These are phyloP conservation scores for Penicillium cosmopolitanum DNA, from an alignment of 495 filamentous ascomycete species.

Conservation along the genomic window DNA sequence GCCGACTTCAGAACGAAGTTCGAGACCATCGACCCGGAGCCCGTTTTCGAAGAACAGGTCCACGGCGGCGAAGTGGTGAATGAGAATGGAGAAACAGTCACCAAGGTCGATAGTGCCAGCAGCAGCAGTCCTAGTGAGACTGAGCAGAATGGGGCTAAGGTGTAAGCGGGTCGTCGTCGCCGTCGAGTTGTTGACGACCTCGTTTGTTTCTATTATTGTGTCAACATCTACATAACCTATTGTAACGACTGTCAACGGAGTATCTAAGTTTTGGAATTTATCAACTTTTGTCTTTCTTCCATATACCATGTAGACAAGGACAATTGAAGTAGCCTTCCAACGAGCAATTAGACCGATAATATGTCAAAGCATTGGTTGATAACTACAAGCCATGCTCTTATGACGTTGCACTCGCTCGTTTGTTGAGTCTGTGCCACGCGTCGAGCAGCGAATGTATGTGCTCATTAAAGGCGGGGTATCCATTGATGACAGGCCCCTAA, in stretches of 20 bases:
- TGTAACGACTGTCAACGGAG: slow-evolving; percentile 1
- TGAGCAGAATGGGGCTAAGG: slow-evolving; percentile 19
- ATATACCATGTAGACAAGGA: background rate
- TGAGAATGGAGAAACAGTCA: slow-evolving; percentile 17
- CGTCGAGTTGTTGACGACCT: background rate
- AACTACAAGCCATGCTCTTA: too few species aligned
- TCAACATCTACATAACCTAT: background rate
- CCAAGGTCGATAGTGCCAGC: slow-evolving; percentile 32
- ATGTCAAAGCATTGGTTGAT: too few species aligned
- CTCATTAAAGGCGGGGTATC: too few species aligned
- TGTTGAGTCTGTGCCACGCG: too few species aligned
- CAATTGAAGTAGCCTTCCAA: background rate
- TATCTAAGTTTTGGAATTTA: background rate
- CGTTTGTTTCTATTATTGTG: background rate
- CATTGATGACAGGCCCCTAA: too few species aligned
- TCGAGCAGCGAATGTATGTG: too few species aligned
- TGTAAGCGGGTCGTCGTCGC: slow-evolving; percentile 1
- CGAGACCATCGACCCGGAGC: slow-evolving; percentile 79
- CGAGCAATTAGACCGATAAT: too few species aligned
- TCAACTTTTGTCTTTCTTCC: background rate
- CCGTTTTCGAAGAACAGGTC: slow-evolving; percentile 84
- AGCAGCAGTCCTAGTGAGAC: slow-evolving; percentile 28
- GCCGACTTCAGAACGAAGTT: slow-evolving; percentile 86
- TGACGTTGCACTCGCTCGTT: too few species aligned
- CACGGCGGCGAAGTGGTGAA: slow-evolving; percentile 59